These are phyloP conservation scores for Venturiaceae sp. DNA, from an alignment of 2,329 filamentous ascomycete species.

Conservation along the genomic window DNA sequence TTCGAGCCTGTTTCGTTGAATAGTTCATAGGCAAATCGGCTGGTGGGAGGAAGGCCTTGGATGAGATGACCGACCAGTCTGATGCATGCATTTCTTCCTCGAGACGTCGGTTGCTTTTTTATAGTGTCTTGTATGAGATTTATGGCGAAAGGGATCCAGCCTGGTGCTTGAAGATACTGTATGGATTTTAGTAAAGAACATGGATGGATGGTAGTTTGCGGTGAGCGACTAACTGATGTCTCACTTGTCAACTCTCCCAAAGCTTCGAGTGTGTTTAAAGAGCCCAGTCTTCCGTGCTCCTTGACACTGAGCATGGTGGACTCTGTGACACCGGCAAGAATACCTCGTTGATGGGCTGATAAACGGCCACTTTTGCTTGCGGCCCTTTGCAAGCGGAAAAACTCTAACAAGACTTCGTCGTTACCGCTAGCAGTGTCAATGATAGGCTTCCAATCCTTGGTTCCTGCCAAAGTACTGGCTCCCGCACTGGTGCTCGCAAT, in stretches of 20 bases:
- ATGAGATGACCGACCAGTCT: conserved; percentile 16
- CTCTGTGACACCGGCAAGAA: neutral
- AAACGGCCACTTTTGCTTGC: neutral
- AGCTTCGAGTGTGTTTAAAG: neutral
- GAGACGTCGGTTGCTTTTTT: neutral
- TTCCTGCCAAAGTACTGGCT: neutral
- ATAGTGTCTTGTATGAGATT: neutral
- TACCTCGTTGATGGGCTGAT: neutral
- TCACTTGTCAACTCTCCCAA: neutral
- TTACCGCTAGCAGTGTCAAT: neutral
- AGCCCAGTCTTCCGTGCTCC: neutral
- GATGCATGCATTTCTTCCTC: conserved; percentile 1
- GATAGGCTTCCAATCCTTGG: neutral
- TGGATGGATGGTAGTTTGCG: neutral
- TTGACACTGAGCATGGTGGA: neutral
- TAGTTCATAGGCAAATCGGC: conserved; percentile 35
- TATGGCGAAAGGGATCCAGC: neutral
- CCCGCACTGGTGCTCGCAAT: conserved; percentile 1
- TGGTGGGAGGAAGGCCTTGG: conserved; percentile 32
- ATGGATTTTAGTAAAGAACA: neutral
- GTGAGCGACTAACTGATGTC: neutral
- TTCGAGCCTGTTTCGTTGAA: conserved; percentile 34
- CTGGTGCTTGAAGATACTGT: neutral
- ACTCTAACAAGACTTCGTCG: neutral
- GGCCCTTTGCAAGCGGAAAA: neutral